phyloP scores from a whole-genome alignment of 805 yeast species.

The Kuraishia ogatae region DNA sequence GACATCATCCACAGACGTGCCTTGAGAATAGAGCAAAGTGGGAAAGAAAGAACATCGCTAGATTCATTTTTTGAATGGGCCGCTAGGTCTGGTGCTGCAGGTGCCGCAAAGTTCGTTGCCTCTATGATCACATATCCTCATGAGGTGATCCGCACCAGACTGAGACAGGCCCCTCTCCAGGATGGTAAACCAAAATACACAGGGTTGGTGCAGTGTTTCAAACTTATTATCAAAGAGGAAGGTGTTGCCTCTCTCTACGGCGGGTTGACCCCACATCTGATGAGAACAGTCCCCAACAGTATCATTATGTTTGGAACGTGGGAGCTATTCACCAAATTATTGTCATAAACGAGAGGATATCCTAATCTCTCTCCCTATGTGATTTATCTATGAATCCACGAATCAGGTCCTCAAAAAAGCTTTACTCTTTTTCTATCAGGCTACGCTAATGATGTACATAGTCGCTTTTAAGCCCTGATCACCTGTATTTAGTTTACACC shows the following conservation, averaged over 20 bases:
- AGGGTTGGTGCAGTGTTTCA: slow-evolving; percentile 84
- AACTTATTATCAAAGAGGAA: slow-evolving; percentile 80
- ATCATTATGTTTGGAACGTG: slow-evolving; percentile 99
- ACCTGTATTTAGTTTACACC: background rate
- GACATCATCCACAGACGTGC: slow-evolving; percentile 47
- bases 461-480: background rate
- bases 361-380: too few species aligned
- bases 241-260: slow-evolving; percentile 93
- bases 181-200: slow-evolving; percentile 81
- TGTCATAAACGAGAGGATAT: slow-evolving; percentile 28
- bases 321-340: slow-evolving; percentile 70
- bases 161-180: slow-evolving; percentile 86
- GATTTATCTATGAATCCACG: too few species aligned
- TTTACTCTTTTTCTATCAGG: background rate
- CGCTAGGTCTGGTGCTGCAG: slow-evolving; percentile 96
- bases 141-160: slow-evolving; percentile 91
- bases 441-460: background rate
- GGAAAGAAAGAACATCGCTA: slow-evolving; percentile 33
- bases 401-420: background rate
- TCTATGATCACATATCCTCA: slow-evolving; percentile 93
- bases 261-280: slow-evolving; percentile 92
- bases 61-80: slow-evolving; percentile 83
- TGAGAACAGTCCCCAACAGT: slow-evolving; percentile 96
- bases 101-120: slow-evolving; percentile 90
- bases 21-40: slow-evolving; percentile 21